These are phyloP conservation scores for Trypanosoma mega DNA, from an alignment of 208 protist species.

Conservation along the genomic window DNA sequence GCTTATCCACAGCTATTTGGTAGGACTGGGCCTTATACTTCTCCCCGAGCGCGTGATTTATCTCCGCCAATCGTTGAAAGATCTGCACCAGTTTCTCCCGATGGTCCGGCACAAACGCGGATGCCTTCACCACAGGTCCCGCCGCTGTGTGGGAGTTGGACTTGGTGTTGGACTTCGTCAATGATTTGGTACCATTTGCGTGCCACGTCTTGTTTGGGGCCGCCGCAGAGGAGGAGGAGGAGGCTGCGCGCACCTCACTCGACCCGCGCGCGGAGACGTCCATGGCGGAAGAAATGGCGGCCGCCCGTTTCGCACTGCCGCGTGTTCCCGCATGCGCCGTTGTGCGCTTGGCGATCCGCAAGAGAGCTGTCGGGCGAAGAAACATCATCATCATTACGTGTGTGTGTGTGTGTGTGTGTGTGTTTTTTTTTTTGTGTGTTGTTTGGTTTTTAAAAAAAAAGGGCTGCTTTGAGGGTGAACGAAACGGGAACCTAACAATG, in stretches of 20 bases:
- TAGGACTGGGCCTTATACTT: constrained; percentile 80
- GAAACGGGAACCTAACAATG: too few species aligned
- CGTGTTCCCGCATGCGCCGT: constrained; percentile 3
- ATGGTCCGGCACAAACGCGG: constrained; percentile 68
- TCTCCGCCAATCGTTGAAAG: constrained; percentile 76
- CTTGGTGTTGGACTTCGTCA: constrained; percentile 1
- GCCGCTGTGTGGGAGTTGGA: neutral
- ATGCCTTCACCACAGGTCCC: neutral
- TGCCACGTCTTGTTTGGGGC: too few species aligned
- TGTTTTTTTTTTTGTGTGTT: neutral
- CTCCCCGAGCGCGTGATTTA: constrained; percentile 78
- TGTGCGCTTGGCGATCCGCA: constrained; percentile 17
- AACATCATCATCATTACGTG: constrained; percentile 15
- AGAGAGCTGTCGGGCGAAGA: constrained; percentile 11
- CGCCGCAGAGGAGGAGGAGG: too few species aligned
- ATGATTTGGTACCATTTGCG: constrained; percentile 1
- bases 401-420: neutral
- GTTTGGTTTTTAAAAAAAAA: neutral
- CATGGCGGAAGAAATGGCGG: constrained; percentile 2
- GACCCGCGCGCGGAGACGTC: neutral
- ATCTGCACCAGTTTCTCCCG: constrained; percentile 71
- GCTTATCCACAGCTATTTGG: constrained; percentile 43
- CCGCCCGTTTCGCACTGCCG: neutral
- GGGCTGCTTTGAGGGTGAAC: too few species aligned
- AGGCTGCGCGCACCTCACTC: too few species aligned